Percentiles rank a stretch among this genome's conserved stretches.
Conservation (phyloP, 768 basidiomycete species). For the Mycena rosella region DNA sequence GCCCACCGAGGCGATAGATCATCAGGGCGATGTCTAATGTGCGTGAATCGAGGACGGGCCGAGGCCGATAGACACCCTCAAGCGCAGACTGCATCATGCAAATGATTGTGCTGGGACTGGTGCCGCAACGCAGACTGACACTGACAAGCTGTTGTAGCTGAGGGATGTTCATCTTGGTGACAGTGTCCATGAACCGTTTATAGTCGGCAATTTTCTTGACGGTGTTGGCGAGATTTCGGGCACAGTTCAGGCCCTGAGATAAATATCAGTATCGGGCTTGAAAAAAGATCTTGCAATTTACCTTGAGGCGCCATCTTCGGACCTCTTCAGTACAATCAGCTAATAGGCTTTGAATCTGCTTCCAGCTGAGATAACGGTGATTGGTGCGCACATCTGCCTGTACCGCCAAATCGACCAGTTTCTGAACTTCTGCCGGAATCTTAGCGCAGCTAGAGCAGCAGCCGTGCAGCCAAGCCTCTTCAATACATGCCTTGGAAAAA, state of each 20-base stretch:
- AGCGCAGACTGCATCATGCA: conserved; percentile 20
- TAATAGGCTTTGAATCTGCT: neutral
- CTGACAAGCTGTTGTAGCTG: no score
- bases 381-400: no score
- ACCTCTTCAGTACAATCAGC: conserved; percentile 9
- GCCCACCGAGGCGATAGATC: neutral
- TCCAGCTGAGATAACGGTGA: neutral
- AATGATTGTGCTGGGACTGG: conserved; percentile 20
- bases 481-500: no score
- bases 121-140: neutral
- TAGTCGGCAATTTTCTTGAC: no score
- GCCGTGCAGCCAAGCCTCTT: neutral
- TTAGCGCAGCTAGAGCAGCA: neutral
- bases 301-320: neutral
- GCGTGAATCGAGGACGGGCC: neutral
- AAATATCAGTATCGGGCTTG: no score
- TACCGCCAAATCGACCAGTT: no score
- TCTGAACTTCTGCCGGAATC: neutral
- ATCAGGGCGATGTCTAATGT: conserved; percentile 26
- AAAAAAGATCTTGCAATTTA: neutral
- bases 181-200: no score
- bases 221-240: no score
- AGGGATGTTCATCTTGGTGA: no score
- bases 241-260: no score
- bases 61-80: conserved; percentile 16